Percentiles rank a stretch among this genome's conserved stretches.
These are phyloP conservation scores for Rhododendron ferrugineum DNA, from an alignment of 148 eudicot species.

Conservation along the genomic window DNA sequence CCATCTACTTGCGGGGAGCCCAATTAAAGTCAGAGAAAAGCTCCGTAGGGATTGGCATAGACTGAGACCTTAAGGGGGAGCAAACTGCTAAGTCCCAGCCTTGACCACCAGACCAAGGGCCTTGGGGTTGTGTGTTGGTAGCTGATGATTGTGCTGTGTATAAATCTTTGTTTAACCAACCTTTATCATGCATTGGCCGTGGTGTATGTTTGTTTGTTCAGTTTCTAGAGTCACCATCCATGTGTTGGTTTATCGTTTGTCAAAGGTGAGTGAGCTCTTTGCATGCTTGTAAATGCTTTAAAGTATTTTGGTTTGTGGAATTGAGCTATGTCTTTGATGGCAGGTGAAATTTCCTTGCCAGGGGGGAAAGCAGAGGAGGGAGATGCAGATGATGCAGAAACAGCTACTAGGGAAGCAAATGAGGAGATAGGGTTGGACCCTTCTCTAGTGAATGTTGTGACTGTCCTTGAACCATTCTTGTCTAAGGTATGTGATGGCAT, in stretches of 20 bases:
- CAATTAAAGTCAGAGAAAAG: neutral
- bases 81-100: neutral
- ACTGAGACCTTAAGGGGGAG: neutral
- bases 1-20: neutral
- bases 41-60: too few relatives aligned
- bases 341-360: constrained; percentile 93
- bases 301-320: neutral
- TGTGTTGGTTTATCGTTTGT: neutral
- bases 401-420: constrained; percentile 81
- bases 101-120: too few relatives aligned
- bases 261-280: neutral
- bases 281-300: neutral
- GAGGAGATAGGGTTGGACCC: constrained; percentile 97
- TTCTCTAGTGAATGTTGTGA: constrained; percentile 67
- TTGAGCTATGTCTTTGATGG: constrained; percentile 2
- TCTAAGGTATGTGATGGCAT: constrained; percentile 50
- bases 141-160: neutral
- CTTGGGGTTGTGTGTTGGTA: neutral
- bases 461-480: constrained; percentile 81
- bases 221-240: neutral
- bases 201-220: neutral
- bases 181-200: neutral
- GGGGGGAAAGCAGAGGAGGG: constrained; percentile 88
- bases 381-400: constrained; percentile 64
- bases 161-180: neutral